phyloP scores from a whole-genome alignment of 768 basidiomycete species.

The Lentinula lateritia region DNA sequence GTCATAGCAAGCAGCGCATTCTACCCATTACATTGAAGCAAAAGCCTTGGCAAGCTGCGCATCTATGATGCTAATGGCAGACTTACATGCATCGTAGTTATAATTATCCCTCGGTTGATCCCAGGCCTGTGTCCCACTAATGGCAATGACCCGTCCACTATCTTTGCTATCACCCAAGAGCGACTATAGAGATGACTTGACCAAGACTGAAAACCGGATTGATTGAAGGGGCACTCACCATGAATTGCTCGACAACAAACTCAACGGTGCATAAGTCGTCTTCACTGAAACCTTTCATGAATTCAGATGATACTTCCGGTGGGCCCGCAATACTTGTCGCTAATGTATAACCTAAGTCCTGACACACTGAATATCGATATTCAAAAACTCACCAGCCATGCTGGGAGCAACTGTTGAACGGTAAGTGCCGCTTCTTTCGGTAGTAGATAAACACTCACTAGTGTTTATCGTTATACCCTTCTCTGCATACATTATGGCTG shows the following conservation, averaged over 20 bases:
- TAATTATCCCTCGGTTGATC: not conserved
- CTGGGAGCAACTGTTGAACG: not conserved
- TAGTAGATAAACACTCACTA: conserved; percentile 2
- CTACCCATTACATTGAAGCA: not conserved
- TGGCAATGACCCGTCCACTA: not conserved
- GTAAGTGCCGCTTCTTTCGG: too few species aligned
- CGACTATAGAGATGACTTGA: not conserved
- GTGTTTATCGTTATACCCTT: conserved; percentile 15
- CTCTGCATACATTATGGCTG: conserved; percentile 11
- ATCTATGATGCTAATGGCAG: not conserved
- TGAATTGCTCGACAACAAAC: not conserved
- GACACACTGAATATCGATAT: not conserved
- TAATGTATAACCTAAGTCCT: not conserved
- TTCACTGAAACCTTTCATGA: not conserved
- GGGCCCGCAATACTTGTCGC: not conserved
- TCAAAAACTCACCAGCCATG: not conserved
- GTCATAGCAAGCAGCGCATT: too few species aligned
- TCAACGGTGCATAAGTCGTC: not conserved
- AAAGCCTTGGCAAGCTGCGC: not conserved
- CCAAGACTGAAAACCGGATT: not conserved
- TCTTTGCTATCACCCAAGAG: not conserved
- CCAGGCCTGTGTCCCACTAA: not conserved
- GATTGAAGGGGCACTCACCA: not conserved
- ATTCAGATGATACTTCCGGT: not conserved
- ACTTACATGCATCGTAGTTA: not conserved